Evolutionary conservation across 495 filamentous ascomycete species (phyloP).

Genomic region (Sporormia fimetaria): DNA sequence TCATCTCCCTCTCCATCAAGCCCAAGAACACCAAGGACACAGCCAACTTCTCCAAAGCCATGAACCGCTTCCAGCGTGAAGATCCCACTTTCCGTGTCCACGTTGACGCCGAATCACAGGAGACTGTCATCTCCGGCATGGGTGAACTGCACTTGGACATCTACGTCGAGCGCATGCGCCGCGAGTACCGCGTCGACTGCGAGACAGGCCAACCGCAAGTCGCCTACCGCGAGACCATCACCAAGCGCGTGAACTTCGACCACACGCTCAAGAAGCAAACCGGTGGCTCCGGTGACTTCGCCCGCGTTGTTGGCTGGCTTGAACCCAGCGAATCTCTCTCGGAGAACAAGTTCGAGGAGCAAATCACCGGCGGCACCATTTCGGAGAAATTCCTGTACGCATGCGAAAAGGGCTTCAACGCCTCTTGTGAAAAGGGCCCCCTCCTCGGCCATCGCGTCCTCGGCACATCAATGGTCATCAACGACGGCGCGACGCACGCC

Average conservation of each 20-base stretch:
- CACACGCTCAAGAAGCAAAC: slow-evolving; percentile 93
- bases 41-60: slow-evolving; percentile 94
- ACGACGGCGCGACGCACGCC: slow-evolving; percentile 95
- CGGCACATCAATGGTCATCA: slow-evolving; percentile 80
- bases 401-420: slow-evolving; percentile 90
- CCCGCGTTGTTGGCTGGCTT: slow-evolving; percentile 84
- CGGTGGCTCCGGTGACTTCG: slow-evolving; percentile 92
- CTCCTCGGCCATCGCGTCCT: slow-evolving; percentile 90
- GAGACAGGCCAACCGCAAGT: slow-evolving; percentile 94
- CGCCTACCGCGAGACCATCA: slow-evolving; percentile 93
- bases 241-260: slow-evolving; percentile 66
- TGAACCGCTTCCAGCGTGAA: slow-evolving; percentile 97
- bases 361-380: slow-evolving; percentile 80
- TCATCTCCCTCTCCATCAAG: slow-evolving; percentile 95
- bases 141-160: slow-evolving; percentile 95
- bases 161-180: slow-evolving; percentile 95
- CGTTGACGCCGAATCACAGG: slow-evolving; percentile 77
- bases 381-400: slow-evolving; percentile 93
- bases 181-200: slow-evolving; percentile 94
- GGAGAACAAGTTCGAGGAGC: slow-evolving; percentile 73
- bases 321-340: slow-evolving; percentile 67
- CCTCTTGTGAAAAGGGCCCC: slow-evolving; percentile 76
- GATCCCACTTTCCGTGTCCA: slow-evolving; percentile 96
- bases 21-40: slow-evolving; percentile 89
- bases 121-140: slow-evolving; percentile 98